phyloP scores from a whole-genome alignment of 805 yeast genomes.

The Ogataea zsoltii region DNA sequence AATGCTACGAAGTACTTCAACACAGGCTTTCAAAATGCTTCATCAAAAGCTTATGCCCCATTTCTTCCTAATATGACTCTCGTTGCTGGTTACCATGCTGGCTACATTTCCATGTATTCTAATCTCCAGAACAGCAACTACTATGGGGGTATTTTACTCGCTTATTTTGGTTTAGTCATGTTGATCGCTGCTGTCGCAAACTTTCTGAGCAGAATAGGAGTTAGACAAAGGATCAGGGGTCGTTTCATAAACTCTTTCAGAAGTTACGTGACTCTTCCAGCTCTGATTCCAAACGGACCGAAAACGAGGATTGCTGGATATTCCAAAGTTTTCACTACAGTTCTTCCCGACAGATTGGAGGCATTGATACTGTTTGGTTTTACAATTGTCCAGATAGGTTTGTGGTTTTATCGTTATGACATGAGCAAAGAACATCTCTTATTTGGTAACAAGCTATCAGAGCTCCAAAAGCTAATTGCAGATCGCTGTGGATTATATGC shows the following conservation, averaged over 20 bases:
- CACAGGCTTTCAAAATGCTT: slow-evolving; percentile 8
- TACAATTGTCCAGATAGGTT: slow-evolving; percentile 26
- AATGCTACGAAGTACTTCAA: slow-evolving; percentile 31
- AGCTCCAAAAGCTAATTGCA: slow-evolving; percentile 30
- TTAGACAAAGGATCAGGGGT: slow-evolving; percentile 34
- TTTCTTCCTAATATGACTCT: slow-evolving; percentile 13
- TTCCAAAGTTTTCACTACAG: slow-evolving; percentile 19
- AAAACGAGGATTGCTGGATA: slow-evolving; percentile 17
- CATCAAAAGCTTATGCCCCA: slow-evolving; percentile 19
- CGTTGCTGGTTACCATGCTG: slow-evolving; percentile 3
- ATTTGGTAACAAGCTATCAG: slow-evolving; percentile 36
- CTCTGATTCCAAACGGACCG: slow-evolving; percentile 31
- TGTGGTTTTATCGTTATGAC: slow-evolving; percentile 22
- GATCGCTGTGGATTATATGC: slow-evolving; percentile 43
- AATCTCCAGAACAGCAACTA: slow-evolving; percentile 31
- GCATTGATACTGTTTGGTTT: slow-evolving; percentile 29
- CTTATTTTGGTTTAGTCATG: slow-evolving; percentile 40
- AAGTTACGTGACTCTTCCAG: slow-evolving; percentile 41
- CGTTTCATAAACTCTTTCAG: slow-evolving; percentile 37
- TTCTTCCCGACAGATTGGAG: slow-evolving; percentile 37
- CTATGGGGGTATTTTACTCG: slow-evolving; percentile 38
- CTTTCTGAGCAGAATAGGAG: slow-evolving; percentile 29
- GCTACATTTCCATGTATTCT: slow-evolving; percentile 19
- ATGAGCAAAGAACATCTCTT: slow-evolving; percentile 14
- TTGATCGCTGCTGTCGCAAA: slow-evolving; percentile 37